Evolutionary conservation across 805 yeast species (phyloP).

Genomic region (Spathaspora gorwiae): DNA sequence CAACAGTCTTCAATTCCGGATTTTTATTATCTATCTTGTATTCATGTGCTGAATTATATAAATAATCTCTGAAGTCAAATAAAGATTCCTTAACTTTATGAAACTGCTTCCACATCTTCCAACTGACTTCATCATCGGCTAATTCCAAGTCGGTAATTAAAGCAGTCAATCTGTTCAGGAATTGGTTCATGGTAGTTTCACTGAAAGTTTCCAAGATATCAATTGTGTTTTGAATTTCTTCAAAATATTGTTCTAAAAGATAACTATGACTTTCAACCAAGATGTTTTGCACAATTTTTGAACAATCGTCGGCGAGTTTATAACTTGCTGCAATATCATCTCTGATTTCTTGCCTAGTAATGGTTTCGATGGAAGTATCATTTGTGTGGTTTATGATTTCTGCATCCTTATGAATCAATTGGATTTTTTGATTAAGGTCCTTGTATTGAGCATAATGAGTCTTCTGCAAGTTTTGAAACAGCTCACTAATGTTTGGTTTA

Average conservation of each 20-base stretch:
- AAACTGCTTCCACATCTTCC: conserved; percentile 60
- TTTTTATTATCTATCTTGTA: conserved; percentile 12
- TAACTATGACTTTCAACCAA: conserved; percentile 24
- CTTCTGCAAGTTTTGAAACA: conserved; percentile 24
- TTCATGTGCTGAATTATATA: conserved; percentile 28
- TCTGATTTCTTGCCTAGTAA: conserved; percentile 33
- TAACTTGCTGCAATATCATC: conserved; percentile 25
- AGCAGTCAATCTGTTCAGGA: conserved; percentile 53
- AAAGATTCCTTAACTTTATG: conserved; percentile 52
- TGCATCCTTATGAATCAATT: conserved; percentile 29
- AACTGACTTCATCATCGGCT: conserved; percentile 21
- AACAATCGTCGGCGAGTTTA: conserved; percentile 17
- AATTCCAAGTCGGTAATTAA: conserved; percentile 14
- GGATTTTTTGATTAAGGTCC: conserved; percentile 24
- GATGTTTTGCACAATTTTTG: conserved; percentile 18
- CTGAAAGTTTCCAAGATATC: conserved; percentile 74
- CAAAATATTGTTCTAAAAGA: conserved; percentile 26
- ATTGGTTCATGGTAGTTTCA: conserved; percentile 61
- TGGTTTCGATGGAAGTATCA: conserved; percentile 14
- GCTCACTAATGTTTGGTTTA: conserved; percentile 20
- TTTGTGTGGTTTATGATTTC: conserved; percentile 22
- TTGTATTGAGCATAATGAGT: conserved; percentile 27
- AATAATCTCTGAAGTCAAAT: conserved; percentile 50
- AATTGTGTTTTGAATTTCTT: conserved; percentile 40
- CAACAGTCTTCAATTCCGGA: conserved; percentile 39